Evolutionary conservation across 169 alveolate genomes (phyloP).

Genomic region (Amoebophrya sp.): DNA sequence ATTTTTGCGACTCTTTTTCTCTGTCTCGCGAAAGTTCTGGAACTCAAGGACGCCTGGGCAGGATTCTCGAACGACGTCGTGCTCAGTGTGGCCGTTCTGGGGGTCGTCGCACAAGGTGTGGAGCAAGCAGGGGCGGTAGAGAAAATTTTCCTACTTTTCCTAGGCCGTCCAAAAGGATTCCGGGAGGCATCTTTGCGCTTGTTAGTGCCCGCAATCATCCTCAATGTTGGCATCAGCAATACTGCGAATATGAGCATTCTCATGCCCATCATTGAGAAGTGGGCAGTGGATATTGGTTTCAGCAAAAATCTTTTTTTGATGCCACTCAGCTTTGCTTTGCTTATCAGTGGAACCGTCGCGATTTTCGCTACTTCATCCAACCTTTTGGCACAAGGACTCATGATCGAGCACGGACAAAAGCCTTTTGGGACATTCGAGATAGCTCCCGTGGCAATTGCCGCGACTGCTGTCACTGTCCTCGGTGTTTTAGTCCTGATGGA

Average conservation of each 20-base stretch:
- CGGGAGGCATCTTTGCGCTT: conserved; percentile 8
- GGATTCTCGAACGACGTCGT: conserved; percentile 33
- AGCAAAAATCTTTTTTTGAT: background rate
- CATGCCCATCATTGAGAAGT: conserved; percentile 30
- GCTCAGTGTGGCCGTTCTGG: conserved; percentile 28
- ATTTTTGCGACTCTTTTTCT: conserved; percentile 7
- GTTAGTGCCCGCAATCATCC: conserved; percentile 18
- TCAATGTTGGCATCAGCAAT: conserved; percentile 26
- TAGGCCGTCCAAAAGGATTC: conserved; percentile 21
- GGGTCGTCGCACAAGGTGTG: conserved; percentile 17
- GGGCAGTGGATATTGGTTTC: conserved; percentile 19
- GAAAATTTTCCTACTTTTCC: background rate
- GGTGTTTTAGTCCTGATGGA: background rate
- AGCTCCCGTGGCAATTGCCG: conserved; percentile 21
- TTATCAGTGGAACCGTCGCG: conserved; percentile 30
- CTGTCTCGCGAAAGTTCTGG: background rate
- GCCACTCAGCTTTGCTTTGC: conserved; percentile 24
- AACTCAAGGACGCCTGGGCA: conserved; percentile 25
- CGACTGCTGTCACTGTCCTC: conserved; percentile 18
- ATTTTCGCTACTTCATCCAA: conserved; percentile 31
- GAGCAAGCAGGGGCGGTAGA: conserved; percentile 25
- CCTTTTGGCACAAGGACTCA: conserved; percentile 31
- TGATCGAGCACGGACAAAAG: conserved; percentile 10
- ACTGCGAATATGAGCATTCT: conserved; percentile 29
- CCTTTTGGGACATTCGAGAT: conserved; percentile 27